phyloP scores from a whole-genome alignment of 129 eudicot genomes.

The Cynara cardunculus region DNA sequence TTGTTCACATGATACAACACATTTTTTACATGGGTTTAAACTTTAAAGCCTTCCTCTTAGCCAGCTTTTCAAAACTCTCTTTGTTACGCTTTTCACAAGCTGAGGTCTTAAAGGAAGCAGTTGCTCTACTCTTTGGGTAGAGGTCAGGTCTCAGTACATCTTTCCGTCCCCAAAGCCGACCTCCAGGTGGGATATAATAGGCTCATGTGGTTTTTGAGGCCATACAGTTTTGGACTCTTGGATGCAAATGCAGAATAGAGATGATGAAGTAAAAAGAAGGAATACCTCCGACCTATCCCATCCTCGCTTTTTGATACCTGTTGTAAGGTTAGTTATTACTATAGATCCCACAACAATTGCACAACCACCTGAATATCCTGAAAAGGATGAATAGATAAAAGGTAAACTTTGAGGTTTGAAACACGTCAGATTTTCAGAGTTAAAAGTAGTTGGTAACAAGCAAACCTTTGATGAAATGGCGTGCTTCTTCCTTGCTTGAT shows the following conservation, averaged over 20 bases:
- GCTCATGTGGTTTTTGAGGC: no score
- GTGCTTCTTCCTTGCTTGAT: slow-evolving; percentile 84
- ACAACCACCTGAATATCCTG: slow-evolving; percentile 87
- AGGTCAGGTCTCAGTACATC: no score
- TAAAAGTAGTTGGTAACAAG: slow-evolving; percentile 10
- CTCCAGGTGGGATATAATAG: no score
- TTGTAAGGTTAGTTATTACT: slow-evolving; percentile 67
- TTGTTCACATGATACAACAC: neutral
- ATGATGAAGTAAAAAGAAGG: neutral
- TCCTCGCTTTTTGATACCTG: slow-evolving; percentile 66
- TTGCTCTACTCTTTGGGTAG: no score
- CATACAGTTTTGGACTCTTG: neutral
- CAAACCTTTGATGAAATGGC: slow-evolving; percentile 76
- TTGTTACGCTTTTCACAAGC: no score
- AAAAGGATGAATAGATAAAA: neutral
- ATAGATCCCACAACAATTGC: slow-evolving; percentile 90
- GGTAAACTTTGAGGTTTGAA: neutral
- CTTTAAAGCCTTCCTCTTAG: no score
- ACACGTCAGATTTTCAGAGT: neutral
- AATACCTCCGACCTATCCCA: slow-evolving; percentile 88
- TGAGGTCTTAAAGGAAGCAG: no score
- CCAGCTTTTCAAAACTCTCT: no score
- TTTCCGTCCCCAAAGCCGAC: no score
- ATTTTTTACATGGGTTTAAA: neutral
- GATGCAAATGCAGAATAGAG: neutral